Evolutionary conservation across 495 filamentous ascomycete species (phyloP), one percentile per base, ranked within the genome.

Genomic region (Cetradonia linearis): DNA sequence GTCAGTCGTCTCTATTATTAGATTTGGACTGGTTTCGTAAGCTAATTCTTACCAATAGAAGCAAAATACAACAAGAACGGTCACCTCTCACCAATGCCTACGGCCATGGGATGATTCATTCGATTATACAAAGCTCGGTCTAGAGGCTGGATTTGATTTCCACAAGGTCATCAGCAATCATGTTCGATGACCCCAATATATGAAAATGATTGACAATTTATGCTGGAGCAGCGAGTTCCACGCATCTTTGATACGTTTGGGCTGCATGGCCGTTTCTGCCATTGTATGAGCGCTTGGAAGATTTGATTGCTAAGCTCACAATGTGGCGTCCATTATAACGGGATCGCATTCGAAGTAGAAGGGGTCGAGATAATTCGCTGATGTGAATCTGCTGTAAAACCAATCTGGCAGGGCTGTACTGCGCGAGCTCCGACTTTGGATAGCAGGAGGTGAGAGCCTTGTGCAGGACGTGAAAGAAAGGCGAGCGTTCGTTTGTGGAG

Each of bases 61-160:
- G 89, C 89, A 46, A 85, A 81, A 71, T 94, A 93, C 69, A 88
- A 92, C 71, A 81, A 91, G 65, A 91, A 91, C 67, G 89, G 89
- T n/a, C 70, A 63, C 50, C 34, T 68, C 25, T 60, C 50, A 11
- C 66, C 66, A 18, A 65, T 68, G 66, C 66, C 66, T n/a, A 61
- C 65, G 61, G 53, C 48, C 14, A 65, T 60, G 62, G 49, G 36
- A 55, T 63, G 50, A 50, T 23, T n/a, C n/a, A 11, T 34, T 13
- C 30, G 13, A n/a, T n/a, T 34, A 7, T 16, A 3, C 33, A 20
- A 42, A 25, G 8, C 11, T 23, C 18, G 4, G 11, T 14, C 36
- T 23, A 33, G 20, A 23, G 25, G 25, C 9, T 25, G 2, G 20
- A 20, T 20, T 46, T 20, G 20, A 46, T 11, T 10, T n/a, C 20